phyloP scores from a whole-genome alignment of 2,329 filamentous ascomycete species.

The Penicillium vulpinum region DNA sequence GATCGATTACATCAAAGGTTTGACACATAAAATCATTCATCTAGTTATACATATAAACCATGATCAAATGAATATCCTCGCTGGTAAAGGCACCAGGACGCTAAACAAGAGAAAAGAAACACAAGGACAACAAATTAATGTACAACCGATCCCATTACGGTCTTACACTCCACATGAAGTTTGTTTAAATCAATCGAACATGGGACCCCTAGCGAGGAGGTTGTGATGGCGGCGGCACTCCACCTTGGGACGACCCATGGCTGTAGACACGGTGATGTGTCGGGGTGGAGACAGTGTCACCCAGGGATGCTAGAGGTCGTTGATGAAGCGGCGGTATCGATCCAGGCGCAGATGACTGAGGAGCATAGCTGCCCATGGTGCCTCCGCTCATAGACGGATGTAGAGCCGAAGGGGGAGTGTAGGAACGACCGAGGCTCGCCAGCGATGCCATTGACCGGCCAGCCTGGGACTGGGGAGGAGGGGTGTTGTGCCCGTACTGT shows the following conservation, averaged over 20 bases:
- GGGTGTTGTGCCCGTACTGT: slow-evolving; percentile 36
- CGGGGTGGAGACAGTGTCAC: slow-evolving; percentile 24
- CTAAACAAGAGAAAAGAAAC: slow-evolving; percentile 2
- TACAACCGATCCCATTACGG: background rate
- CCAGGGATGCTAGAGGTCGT: slow-evolving; percentile 28
- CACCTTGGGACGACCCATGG: slow-evolving; percentile 35
- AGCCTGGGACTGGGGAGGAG: slow-evolving; percentile 33
- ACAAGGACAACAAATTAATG: slow-evolving; percentile 2
- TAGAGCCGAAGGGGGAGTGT: slow-evolving; percentile 40
- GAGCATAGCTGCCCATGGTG: slow-evolving; percentile 32
- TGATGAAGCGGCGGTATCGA: slow-evolving; percentile 30
- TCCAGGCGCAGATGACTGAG: slow-evolving; percentile 22
- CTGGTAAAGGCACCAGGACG: slow-evolving; percentile 1
- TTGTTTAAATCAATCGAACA: background rate
- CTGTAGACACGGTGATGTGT: slow-evolving; percentile 42
- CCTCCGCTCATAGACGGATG: slow-evolving; percentile 30
- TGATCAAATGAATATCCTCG: slow-evolving; percentile 5
- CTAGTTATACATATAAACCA: slow-evolving; percentile 22
- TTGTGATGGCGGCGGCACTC: slow-evolving; percentile 30
- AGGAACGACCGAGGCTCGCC: slow-evolving; percentile 37
- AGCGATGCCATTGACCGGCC: slow-evolving; percentile 30
- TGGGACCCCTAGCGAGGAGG: slow-evolving; percentile 23
- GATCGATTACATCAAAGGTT: background rate
- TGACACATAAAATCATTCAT: slow-evolving; percentile 27
- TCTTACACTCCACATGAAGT: background rate